Percentiles rank a stretch among this genome's conserved stretches.
Conservation (phyloP, 139 green algal species). For the Coccomyxa sp. region DNA sequence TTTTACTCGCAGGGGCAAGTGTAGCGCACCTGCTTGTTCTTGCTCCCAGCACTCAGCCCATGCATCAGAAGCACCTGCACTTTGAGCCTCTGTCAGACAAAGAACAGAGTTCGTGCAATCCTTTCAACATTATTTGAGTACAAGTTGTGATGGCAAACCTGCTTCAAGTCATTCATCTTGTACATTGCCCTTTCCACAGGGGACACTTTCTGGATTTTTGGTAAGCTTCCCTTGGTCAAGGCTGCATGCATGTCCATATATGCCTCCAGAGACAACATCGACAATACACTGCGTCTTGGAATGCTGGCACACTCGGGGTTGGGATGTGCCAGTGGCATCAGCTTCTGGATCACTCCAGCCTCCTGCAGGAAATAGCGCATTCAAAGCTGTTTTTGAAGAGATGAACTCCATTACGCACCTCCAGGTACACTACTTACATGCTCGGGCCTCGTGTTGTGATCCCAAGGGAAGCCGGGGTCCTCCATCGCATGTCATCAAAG, state of each 20-base stretch:
- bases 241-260: constrained; percentile 27
- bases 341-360: too few relatives aligned
- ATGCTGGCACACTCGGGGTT: too few relatives aligned
- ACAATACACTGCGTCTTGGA: not conserved
- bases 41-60: constrained; percentile 9
- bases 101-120: not conserved
- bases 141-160: constrained; percentile 3
- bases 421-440: too few relatives aligned
- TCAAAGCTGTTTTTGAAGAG: too few relatives aligned
- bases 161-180: constrained; percentile 29
- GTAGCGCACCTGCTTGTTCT: not conserved
- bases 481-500: too few relatives aligned
- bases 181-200: constrained; percentile 29
- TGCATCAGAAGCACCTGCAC: constrained; percentile 24
- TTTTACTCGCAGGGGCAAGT: not conserved
- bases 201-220: constrained; percentile 17
- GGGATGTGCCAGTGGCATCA: too few relatives aligned
- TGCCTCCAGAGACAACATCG: constrained; percentile 11
- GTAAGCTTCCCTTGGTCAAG: constrained; percentile 23
- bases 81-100: too few relatives aligned
- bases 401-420: too few relatives aligned
- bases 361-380: too few relatives aligned
- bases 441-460: too few relatives aligned
- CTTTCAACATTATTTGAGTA: not conserved
- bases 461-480: too few relatives aligned